Percentiles rank a stretch among this genome's conserved stretches.
Evolutionary conservation across 1,284 basidiomycete species (phyloP).

Genomic region (Ceratobasidium theobromae): DNA sequence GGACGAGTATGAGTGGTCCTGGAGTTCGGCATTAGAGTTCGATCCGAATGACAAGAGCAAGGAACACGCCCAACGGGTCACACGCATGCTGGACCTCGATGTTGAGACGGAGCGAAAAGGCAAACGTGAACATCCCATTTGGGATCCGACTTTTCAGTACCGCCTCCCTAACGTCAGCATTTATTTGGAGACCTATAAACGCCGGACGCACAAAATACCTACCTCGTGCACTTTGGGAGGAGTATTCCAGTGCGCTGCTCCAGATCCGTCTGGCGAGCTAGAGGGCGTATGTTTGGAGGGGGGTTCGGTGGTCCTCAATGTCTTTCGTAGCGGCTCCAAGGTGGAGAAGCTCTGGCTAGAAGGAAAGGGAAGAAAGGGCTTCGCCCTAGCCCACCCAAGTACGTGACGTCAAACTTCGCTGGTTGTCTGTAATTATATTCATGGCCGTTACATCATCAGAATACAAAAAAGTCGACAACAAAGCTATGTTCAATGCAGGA

Average conservation of each 20-base stretch:
- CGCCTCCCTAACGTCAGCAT: background rate
- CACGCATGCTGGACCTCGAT: background rate
- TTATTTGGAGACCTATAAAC: conserved; percentile 20
- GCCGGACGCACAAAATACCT: background rate
- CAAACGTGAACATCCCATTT: background rate
- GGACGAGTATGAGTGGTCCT: background rate
- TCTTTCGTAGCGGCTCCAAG: conserved; percentile 1
- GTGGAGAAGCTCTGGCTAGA: conserved; percentile 16
- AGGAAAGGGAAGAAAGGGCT: background rate
- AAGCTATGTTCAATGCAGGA: conserved; percentile 3
- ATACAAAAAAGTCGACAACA: background rate
- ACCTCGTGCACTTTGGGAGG: too few species aligned
- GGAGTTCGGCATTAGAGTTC: background rate
- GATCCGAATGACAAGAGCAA: background rate
- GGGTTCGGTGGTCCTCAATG: background rate
- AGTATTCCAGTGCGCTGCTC: background rate
- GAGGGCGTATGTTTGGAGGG: background rate
- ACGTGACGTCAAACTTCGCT: background rate
- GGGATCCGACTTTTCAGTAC: conserved; percentile 13
- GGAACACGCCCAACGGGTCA: background rate
- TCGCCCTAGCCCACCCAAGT: conserved; percentile 15
- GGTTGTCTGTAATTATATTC: background rate
- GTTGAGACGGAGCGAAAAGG: background rate
- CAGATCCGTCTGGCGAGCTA: background rate
- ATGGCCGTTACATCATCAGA: background rate